These are phyloP conservation scores for Pseudogymnoascus sp. DNA, from an alignment of 2,329 filamentous ascomycete genomes.

Conservation along the genomic window DNA sequence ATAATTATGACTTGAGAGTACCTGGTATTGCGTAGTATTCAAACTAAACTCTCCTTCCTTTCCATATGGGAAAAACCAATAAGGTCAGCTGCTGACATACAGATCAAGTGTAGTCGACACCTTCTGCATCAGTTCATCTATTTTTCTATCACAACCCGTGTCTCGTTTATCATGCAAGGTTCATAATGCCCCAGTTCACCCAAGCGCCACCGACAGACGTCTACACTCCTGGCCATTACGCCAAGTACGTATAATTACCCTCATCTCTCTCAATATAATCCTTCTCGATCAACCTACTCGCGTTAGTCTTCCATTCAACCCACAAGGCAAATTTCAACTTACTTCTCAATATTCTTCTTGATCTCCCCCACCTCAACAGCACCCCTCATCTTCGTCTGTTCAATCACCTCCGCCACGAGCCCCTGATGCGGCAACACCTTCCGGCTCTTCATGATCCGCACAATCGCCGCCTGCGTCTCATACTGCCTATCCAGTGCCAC, in stretches of 20 bases:
- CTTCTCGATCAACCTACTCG: constrained; percentile 71
- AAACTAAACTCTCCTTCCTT: not conserved
- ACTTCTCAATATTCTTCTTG: constrained; percentile 96
- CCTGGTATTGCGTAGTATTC: not conserved
- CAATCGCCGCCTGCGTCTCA: constrained; percentile 94
- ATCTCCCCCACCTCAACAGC: constrained; percentile 80
- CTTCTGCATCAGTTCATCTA: not conserved
- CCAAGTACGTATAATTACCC: constrained; percentile 62
- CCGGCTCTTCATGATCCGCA: constrained; percentile 91
- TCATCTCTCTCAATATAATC: constrained; percentile 78
- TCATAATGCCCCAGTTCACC: not conserved
- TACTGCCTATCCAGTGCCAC: constrained; percentile 86
- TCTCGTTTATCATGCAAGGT: not conserved
- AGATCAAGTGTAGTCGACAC: not conserved
- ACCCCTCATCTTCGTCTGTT: constrained; percentile 76
- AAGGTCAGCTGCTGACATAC: not conserved
- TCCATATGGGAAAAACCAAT: not conserved
- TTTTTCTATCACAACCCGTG: not conserved
- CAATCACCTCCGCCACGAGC: constrained; percentile 85
- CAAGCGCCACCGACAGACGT: not conserved
- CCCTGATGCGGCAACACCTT: constrained; percentile 83
- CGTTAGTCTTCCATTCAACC: constrained; percentile 22
- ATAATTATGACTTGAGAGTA: not conserved
- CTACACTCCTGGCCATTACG: constrained; percentile 32
- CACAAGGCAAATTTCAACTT: constrained; percentile 29